Conservation (phyloP, 2,329 filamentous ascomycete species). For the Monosporascus sp. region DNA sequence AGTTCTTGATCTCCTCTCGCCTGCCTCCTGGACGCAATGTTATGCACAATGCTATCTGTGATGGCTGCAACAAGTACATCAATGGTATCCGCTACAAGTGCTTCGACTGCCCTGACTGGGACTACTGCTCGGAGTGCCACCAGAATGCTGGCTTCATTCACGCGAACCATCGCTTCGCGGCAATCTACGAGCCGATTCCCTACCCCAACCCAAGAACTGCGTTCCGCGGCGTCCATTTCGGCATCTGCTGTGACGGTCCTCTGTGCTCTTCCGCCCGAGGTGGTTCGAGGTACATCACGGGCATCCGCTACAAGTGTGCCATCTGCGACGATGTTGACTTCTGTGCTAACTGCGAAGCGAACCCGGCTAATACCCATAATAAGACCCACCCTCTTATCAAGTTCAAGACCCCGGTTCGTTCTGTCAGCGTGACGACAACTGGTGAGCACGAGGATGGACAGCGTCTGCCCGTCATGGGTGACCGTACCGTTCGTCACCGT, state of each 20-base stretch:
- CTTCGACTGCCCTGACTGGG: conserved; percentile 94
- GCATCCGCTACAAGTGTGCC: conserved; percentile 92
- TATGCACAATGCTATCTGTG: conserved; percentile 84
- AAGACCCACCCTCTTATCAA: conserved; percentile 95
- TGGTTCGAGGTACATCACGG: conserved; percentile 69
- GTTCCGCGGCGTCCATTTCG: conserved; percentile 59
- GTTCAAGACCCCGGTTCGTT: conserved; percentile 87
- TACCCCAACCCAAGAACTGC: conserved; percentile 32
- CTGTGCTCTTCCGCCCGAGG: conserved; percentile 61
- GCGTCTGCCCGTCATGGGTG: conserved; percentile 65
- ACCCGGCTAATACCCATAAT: conserved; percentile 80
- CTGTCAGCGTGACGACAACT: conserved; percentile 79
- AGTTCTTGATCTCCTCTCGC: conserved; percentile 57
- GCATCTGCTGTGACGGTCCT: conserved; percentile 93
- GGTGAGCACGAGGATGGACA: conserved; percentile 69
- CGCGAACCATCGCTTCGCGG: conserved; percentile 79
- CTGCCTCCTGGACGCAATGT: conserved; percentile 76
- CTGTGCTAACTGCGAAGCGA: conserved; percentile 88
- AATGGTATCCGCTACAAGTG: conserved; percentile 93
- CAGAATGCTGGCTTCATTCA: conserved; percentile 64
- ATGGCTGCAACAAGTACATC: conserved; percentile 88
- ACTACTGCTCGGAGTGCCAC: conserved; percentile 80
- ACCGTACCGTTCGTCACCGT: conserved; percentile 36
- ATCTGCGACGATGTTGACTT: conserved; percentile 94
- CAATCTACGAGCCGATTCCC: conserved; percentile 70